Percentiles rank a stretch among this genome's conserved stretches.
These are phyloP conservation scores for Trichoderma orchidacearum DNA, from an alignment of 495 filamentous ascomycete species.

Conservation along the genomic window DNA sequence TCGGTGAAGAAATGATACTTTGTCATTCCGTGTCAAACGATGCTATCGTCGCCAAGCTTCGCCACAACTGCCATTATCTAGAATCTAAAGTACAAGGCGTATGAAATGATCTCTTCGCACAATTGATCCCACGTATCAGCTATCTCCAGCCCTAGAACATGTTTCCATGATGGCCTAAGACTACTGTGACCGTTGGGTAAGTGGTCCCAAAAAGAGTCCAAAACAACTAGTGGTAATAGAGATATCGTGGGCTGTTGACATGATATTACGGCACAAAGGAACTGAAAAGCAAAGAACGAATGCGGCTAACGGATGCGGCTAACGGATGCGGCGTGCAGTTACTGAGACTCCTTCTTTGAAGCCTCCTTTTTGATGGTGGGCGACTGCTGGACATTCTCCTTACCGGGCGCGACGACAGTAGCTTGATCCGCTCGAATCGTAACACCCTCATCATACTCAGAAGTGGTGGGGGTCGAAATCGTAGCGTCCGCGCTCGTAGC, in stretches of 20 bases:
- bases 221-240: not conserved
- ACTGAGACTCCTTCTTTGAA: not conserved
- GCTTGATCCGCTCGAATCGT: slow-evolving; percentile 36
- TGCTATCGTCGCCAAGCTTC: not conserved
- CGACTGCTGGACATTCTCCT: slow-evolving; percentile 35
- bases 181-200: slow-evolving; percentile 1
- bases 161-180: not conserved
- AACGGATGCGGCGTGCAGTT: not conserved
- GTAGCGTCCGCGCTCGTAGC: slow-evolving; percentile 4
- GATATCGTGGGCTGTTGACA: not conserved
- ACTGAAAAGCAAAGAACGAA: not conserved
- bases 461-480: slow-evolving; percentile 14
- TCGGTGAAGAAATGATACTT: not conserved
- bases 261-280: not conserved
- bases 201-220: slow-evolving; percentile 1
- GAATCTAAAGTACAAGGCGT: not conserved
- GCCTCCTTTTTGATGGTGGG: slow-evolving; percentile 31
- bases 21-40: not conserved
- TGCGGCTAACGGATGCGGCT: not conserved
- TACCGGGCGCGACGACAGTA: slow-evolving; percentile 20
- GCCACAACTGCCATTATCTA: slow-evolving; percentile 1
- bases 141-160: slow-evolving; percentile 1
- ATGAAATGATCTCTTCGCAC: not conserved
- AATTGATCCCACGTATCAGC: slow-evolving; percentile 1
- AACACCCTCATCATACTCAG: slow-evolving; percentile 30